Evolutionary conservation across 805 yeast species (phyloP).

Genomic region (Zygosaccharomyces lentus): DNA sequence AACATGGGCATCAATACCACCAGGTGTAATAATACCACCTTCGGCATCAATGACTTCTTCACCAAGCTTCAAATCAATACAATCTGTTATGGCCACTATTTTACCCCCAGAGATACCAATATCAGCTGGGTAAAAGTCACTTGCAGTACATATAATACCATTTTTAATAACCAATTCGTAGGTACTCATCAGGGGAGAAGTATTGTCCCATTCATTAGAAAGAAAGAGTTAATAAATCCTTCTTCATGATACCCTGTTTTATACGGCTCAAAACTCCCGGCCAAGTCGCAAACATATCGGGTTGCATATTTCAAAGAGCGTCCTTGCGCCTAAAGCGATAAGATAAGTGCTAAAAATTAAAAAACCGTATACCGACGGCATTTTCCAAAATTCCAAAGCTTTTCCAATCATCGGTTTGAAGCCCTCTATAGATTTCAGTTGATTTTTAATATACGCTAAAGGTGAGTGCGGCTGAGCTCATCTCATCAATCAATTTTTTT

Average conservation of each 20-base stretch:
- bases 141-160: slow-evolving; percentile 14
- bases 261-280: neutral
- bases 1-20: slow-evolving; percentile 50
- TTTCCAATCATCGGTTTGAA: neutral
- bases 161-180: slow-evolving; percentile 13
- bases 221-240: neutral
- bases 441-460: neutral
- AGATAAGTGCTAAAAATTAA: neutral
- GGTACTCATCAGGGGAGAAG: slow-evolving; percentile 12
- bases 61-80: slow-evolving; percentile 24
- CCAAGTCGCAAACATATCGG: neutral
- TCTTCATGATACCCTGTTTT: neutral
- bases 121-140: slow-evolving; percentile 31
- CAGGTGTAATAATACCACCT: slow-evolving; percentile 47
- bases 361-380: neutral
- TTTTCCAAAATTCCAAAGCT: neutral
- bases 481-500: slow-evolving; percentile 2
- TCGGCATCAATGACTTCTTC: slow-evolving; percentile 40
- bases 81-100: slow-evolving; percentile 36
- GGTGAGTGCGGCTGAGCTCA: slow-evolving; percentile 3
- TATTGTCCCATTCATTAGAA: neutral
- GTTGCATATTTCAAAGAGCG: neutral
- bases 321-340: neutral
- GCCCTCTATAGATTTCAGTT: neutral
- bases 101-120: slow-evolving; percentile 42